These are phyloP conservation scores for Uronychia binucleata DNA, from an alignment of 73 alveolate genomes.

Conservation along the genomic window DNA sequence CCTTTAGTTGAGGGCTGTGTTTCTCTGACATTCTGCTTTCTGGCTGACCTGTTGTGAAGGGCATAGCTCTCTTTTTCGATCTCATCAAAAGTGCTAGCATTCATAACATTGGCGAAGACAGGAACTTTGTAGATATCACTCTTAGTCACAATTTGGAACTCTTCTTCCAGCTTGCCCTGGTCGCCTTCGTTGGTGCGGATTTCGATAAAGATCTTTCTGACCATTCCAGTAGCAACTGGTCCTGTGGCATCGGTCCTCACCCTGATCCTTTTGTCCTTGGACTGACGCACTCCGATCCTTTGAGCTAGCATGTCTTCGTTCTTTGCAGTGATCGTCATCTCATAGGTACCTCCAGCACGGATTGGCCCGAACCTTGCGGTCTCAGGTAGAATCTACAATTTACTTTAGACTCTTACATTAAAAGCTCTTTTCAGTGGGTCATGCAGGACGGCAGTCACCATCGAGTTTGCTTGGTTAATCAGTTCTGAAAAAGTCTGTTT, in stretches of 20 bases:
- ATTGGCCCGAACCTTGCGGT: constrained; percentile 67
- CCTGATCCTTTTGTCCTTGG: constrained; percentile 56
- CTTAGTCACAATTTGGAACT: constrained; percentile 70
- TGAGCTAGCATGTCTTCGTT: constrained; percentile 85
- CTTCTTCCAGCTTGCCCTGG: constrained; percentile 61
- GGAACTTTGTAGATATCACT: constrained; percentile 82
- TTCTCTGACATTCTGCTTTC: constrained; percentile 49
- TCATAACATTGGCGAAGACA: constrained; percentile 59
- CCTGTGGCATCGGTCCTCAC: constrained; percentile 60
- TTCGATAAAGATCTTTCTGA: constrained; percentile 54
- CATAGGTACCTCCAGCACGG: constrained; percentile 62
- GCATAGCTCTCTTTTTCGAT: constrained; percentile 31
- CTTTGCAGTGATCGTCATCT: constrained; percentile 58
- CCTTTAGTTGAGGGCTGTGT: constrained; percentile 34
- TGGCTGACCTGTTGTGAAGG: constrained; percentile 22
- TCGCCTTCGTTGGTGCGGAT: constrained; percentile 44
- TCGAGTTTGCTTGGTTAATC: constrained; percentile 91
- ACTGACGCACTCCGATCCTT: constrained; percentile 65
- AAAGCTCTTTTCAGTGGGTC: constrained; percentile 83
- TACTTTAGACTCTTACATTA: too few relatives aligned
- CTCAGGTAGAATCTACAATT: constrained; percentile 73
- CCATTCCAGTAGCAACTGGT: constrained; percentile 78
- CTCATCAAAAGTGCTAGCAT: constrained; percentile 31
- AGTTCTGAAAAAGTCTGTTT: constrained; percentile 93
- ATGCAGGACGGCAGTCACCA: constrained; percentile 95